Percentiles rank a stretch among this genome's conserved stretches.
Evolutionary conservation across 352 stramenopile species (phyloP).

Genomic region (Phytophthora uliginosa): DNA sequence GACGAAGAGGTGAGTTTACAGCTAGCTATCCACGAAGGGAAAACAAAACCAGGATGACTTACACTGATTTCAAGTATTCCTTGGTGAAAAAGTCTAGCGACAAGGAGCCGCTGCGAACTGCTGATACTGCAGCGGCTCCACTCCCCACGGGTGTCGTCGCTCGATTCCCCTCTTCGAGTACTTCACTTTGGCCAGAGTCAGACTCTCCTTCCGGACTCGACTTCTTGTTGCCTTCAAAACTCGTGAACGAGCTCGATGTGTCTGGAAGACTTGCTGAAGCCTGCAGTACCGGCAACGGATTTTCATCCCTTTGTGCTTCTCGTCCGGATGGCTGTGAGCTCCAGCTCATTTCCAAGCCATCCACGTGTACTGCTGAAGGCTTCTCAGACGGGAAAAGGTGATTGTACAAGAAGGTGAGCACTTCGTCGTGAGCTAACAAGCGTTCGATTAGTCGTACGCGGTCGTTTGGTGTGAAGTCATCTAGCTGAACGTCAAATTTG

Average conservation of each 20-base stretch:
- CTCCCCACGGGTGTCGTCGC: conserved; percentile 43
- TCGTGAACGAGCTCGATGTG: conserved; percentile 27
- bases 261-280: conserved; percentile 36
- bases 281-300: conserved; percentile 24
- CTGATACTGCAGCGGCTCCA: conserved; percentile 49
- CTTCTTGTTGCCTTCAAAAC: conserved; percentile 23
- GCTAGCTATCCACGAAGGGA: neutral
- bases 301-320: conserved; percentile 5
- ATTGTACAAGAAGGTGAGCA: conserved; percentile 79
- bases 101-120: conserved; percentile 43
- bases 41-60: conserved; percentile 10
- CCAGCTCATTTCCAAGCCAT: conserved; percentile 25
- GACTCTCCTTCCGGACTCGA: conserved; percentile 18
- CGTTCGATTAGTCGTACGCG: conserved; percentile 81
- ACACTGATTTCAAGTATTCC: conserved; percentile 64
- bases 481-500: conserved; percentile 53
- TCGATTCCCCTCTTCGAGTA: conserved; percentile 19
- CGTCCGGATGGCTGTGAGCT: conserved; percentile 15
- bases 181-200: conserved; percentile 4
- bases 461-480: conserved; percentile 78
- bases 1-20: conserved; percentile 7
- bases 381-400: conserved; percentile 73
- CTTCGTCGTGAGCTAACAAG: conserved; percentile 83
- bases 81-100: conserved; percentile 64
- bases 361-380: conserved; percentile 4